Base-by-base conservation (phyloP, 495 filamentous ascomycete genomes). In the Aspergillus steynii region DNA sequence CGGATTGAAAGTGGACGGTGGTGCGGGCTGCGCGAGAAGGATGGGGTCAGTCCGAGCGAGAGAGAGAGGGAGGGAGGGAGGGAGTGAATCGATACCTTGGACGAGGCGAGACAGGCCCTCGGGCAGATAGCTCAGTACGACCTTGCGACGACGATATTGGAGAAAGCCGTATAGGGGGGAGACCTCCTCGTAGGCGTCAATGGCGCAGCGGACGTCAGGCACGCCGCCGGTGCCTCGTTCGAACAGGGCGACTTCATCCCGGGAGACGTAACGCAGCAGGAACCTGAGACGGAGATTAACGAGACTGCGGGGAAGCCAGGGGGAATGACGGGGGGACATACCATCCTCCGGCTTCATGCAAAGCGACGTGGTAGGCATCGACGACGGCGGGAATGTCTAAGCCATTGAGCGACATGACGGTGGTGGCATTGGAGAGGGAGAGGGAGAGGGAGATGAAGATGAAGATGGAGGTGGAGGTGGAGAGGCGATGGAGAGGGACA, bases 321-420 rank as follows among this genome's bases (percentile, higher is more conserved):
- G 47, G 31, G 12, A 49, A n/a, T 37, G 31, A 32, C 12, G n/a
- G 42, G 51, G 52, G 27, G 50, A 83, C 93, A 77, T 81, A 99
- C 95, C 95, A 99, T 88, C 92, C 93, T 75, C 94, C 95, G 46
- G 90, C 87, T 71, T 99, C 96, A 45, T 81, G 82, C 61, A 88
- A 79, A 52, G 92, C 89, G 65, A 82, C 77, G 65, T 93, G 90
- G 78, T 96, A 89, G 65, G 93, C 93, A 74, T 94, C 92, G 74
- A 86, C 82, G 69, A 99, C 82, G 64, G 83, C 82, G 66, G 84
- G 80, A 80, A 85, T 83, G 79, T 98, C 95, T 80, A 99, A 82
- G 64, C 95, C 95, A 88, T 98, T 97, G 77, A 99, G 83, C 82
- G 95, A 98, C 95, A 99, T 99, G 74, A 64, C 70, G 74, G 68